Evolutionary conservation across 345 rosid species (phyloP), one percentile per base, ranked within the genome.

Genomic region (Corchorus olitorius): DNA sequence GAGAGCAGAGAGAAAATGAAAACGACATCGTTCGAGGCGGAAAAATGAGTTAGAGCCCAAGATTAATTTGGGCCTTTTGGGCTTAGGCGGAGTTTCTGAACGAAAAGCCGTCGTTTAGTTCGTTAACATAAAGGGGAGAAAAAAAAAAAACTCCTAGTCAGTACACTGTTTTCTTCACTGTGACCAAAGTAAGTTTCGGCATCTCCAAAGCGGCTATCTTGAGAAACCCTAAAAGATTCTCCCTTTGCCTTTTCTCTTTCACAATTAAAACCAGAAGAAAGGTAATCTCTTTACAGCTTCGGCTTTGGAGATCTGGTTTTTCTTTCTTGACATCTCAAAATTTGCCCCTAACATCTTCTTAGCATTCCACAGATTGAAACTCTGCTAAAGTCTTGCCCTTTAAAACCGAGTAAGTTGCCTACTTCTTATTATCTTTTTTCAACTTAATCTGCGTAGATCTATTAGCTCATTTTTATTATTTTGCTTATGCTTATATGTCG

Each of bases 151-250:
- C 66, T n/a, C 58, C 66, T 20, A 16, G 0, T 7, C 27, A 27
- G 27, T 33, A 9, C 35, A 74, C 8, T 20, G 35, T 14, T 70
- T 17, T 55, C 66, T 55, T 37, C 52, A 20, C 39, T 41, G 16
- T 65, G 6, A 6, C 68, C 69, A 15, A 78, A 50, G 17, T 5
- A n/a, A 46, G 54, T 69, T 8, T 50, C 75, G 75, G 70, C 65
- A 67, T 60, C 74, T 61, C 69, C 78, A 61, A 75, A 59, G 77
- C 75, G 65, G 71, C 72, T 43, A 5, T 65, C 11, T 48, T 45
- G 35, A 52, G 41, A 66, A 79, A 79, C 78, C 78, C 74, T 66
- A 78, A 74, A 27, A 70, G 27, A 10, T 34, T 52, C 33, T 69
- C 9, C 27, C 46, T 52, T 9, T 52, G 33, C 48, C 17, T 50